These are phyloP conservation scores for Verticillium albo-atrum DNA, from an alignment of 2,329 filamentous ascomycete genomes.

Conservation along the genomic window DNA sequence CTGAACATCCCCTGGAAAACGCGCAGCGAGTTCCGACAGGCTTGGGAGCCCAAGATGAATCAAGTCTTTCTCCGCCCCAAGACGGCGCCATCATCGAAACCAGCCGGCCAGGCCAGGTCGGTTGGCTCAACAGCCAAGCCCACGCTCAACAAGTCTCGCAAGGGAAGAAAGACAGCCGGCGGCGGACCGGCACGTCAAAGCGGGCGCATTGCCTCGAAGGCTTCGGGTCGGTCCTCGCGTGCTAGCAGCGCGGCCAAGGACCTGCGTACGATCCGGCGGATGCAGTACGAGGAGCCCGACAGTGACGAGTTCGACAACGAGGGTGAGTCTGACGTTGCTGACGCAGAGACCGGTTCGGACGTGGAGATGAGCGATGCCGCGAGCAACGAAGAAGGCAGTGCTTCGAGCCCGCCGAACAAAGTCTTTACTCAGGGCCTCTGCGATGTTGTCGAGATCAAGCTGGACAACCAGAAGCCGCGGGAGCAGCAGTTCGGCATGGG, in stretches of 20 bases:
- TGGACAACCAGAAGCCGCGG: conserved; percentile 71
- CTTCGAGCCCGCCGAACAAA: neutral
- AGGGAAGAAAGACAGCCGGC: conserved; percentile 1
- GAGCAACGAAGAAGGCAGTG: conserved; percentile 7
- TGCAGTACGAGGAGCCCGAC: conserved; percentile 39
- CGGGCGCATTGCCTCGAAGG: conserved; percentile 25
- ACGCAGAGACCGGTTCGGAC: conserved; percentile 4
- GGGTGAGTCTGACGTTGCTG: conserved; percentile 13
- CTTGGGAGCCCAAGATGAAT: conserved; percentile 69
- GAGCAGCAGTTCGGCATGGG: conserved; percentile 66
- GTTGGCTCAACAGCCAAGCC: neutral
- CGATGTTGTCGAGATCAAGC: conserved; percentile 62
- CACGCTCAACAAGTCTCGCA: conserved; percentile 2
- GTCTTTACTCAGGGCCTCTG: conserved; percentile 63
- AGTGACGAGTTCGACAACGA: conserved; percentile 35
- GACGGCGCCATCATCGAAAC: conserved; percentile 29
- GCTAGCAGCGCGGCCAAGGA: conserved; percentile 20
- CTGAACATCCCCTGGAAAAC: conserved; percentile 78
- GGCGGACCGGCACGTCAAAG: conserved; percentile 28
- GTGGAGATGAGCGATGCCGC: neutral
- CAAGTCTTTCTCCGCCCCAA: conserved; percentile 57
- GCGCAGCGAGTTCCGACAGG: conserved; percentile 71
- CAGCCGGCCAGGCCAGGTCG: neutral
- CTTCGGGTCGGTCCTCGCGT: conserved; percentile 18
- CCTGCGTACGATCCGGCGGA: conserved; percentile 12